These are phyloP conservation scores for Sarcodon sp. DNA, from an alignment of 768 basidiomycete species.

Conservation along the genomic window DNA sequence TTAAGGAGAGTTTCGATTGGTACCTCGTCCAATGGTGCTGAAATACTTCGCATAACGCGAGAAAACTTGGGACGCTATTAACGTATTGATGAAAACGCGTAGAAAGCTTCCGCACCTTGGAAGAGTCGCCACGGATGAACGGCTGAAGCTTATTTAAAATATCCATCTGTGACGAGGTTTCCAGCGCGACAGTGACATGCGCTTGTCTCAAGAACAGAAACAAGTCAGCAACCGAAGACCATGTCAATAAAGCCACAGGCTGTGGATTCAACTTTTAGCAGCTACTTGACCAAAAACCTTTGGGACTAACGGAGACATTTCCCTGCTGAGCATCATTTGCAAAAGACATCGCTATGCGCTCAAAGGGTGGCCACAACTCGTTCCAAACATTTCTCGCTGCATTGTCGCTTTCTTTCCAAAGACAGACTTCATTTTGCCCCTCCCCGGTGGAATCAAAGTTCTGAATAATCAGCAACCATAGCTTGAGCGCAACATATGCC, in stretches of 20 bases:
- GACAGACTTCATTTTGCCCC: not conserved
- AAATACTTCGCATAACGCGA: constrained; percentile 37
- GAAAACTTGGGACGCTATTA: constrained; percentile 26
- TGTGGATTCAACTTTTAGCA: constrained; percentile 12
- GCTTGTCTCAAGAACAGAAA: constrained; percentile 49
- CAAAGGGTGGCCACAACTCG: constrained; percentile 65
- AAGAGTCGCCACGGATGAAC: constrained; percentile 32
- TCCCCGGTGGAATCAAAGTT: constrained; percentile 9
- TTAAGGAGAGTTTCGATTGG: constrained; percentile 33
- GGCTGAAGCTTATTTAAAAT: constrained; percentile 36
- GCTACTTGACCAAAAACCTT: not conserved
- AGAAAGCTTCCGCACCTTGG: constrained; percentile 28
- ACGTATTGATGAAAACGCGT: not conserved
- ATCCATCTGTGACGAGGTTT: constrained; percentile 35
- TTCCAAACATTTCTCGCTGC: constrained; percentile 47
- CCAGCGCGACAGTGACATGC: constrained; percentile 37
- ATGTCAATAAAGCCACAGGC: constrained; percentile 41
- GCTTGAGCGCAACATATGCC: constrained; percentile 54
- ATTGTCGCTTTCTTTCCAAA: constrained; percentile 2
- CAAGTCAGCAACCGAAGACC: constrained; percentile 52
- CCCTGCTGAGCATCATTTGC: constrained; percentile 33
- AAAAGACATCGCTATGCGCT: constrained; percentile 34
- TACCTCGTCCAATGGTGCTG: constrained; percentile 36
- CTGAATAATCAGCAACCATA: constrained; percentile 54
- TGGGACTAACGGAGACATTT: constrained; percentile 12